A percentile compares a stretch with the other conserved stretches of the same genome.
phyloP scores from a whole-genome alignment of 371 early-diverging fungal species.

The Polyrhizophydium stewartii region DNA sequence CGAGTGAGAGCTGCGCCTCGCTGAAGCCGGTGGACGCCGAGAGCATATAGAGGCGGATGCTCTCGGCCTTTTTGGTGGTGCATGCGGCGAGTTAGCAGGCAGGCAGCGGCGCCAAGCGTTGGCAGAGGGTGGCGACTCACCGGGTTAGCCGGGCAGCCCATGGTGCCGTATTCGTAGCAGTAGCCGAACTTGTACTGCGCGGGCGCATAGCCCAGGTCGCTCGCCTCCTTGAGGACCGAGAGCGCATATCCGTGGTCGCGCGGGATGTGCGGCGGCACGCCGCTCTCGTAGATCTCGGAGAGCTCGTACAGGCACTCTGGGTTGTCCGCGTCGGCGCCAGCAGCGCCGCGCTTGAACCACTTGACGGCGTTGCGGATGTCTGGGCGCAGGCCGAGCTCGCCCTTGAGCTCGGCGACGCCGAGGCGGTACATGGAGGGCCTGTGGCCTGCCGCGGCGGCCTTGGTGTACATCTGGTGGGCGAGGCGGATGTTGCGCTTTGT shows the following conservation, averaged over 20 bases:
- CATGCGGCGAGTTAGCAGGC: neutral
- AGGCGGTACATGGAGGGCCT: slow-evolving; percentile 26
- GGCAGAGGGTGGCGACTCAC: slow-evolving; percentile 54
- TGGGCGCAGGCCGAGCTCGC: slow-evolving; percentile 59
- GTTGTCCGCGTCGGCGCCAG: slow-evolving; percentile 57
- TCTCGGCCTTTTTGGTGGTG: slow-evolving; percentile 8
- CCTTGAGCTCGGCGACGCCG: slow-evolving; percentile 59
- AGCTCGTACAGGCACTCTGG: slow-evolving; percentile 74
- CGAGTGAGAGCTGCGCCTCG: slow-evolving; percentile 75
- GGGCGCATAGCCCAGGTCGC: slow-evolving; percentile 71
- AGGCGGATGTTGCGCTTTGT: slow-evolving; percentile 10
- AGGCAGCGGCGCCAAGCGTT: neutral
- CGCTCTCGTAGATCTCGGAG: slow-evolving; percentile 63
- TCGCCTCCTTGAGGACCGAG: slow-evolving; percentile 65
- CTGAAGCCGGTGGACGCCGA: slow-evolving; percentile 64
- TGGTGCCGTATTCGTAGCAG: slow-evolving; percentile 72
- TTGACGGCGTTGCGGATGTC: slow-evolving; percentile 68
- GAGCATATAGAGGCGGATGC: slow-evolving; percentile 46
- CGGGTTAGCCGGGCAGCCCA: slow-evolving; percentile 61
- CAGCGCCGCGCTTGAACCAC: slow-evolving; percentile 73
- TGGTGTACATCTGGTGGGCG: slow-evolving; percentile 20
- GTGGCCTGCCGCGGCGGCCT: slow-evolving; percentile 22
- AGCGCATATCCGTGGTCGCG: slow-evolving; percentile 67
- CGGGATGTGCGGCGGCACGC: slow-evolving; percentile 61
- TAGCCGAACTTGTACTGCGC: slow-evolving; percentile 70